phyloP scores from a whole-genome alignment of 2,329 filamentous ascomycete species.

The Boeremia lycopersici region DNA sequence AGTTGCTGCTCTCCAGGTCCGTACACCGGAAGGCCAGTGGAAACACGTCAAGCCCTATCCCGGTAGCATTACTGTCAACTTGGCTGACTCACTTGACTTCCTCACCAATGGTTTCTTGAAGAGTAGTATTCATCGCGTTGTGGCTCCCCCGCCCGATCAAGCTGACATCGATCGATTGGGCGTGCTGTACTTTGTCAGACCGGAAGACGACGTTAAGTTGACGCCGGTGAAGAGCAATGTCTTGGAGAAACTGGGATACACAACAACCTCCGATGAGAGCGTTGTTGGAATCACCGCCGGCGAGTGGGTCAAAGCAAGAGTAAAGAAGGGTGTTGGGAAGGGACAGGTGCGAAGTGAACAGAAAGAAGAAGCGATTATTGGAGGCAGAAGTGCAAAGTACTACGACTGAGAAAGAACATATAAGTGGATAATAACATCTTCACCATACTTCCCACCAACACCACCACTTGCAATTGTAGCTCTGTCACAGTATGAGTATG shows the following conservation, averaged over 20 bases:
- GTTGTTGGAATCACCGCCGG: constrained; percentile 22
- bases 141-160: constrained; percentile 56
- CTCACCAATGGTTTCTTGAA: constrained; percentile 52
- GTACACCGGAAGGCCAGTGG: constrained; percentile 39
- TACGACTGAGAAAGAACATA: constrained; percentile 15
- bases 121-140: constrained; percentile 56
- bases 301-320: constrained; percentile 26
- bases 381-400: constrained; percentile 20
- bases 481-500: too few relatives aligned
- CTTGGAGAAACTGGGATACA: constrained; percentile 20
- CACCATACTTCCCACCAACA: neutral
- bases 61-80: constrained; percentile 47
- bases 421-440: too few relatives aligned
- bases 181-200: constrained; percentile 26
- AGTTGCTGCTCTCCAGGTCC: constrained; percentile 61
- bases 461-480: neutral
- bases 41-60: constrained; percentile 48
- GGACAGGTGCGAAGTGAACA: constrained; percentile 17
- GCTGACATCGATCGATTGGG: constrained; percentile 49
- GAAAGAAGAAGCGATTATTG: constrained; percentile 21
- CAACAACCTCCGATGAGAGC: constrained; percentile 16
- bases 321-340: constrained; percentile 18
- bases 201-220: constrained; percentile 19
- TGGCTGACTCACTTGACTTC: constrained; percentile 47
- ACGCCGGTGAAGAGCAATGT: constrained; percentile 21